phyloP scores from a whole-genome alignment of 352 stramenopile genomes.

The Globisporangium carolinianum region DNA sequence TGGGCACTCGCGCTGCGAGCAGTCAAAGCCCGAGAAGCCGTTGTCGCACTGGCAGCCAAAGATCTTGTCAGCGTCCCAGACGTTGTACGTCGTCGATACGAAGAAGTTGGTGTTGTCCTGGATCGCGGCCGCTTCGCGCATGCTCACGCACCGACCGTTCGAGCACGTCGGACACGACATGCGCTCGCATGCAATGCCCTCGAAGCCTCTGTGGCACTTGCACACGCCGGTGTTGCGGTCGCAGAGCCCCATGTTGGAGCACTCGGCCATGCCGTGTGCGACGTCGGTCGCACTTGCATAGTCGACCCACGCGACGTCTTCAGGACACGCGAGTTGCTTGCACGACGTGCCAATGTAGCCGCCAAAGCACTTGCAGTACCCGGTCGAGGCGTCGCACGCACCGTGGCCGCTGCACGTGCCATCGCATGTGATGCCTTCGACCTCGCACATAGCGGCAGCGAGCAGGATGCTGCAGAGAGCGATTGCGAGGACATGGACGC shows the following conservation, averaged over 20 bases:
- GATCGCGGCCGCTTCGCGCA: conserved; percentile 51
- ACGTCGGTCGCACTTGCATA: conserved; percentile 39
- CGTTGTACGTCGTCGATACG: conserved; percentile 39
- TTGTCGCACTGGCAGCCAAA: conserved; percentile 73
- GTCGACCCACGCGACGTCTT: conserved; percentile 52
- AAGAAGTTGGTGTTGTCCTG: conserved; percentile 70
- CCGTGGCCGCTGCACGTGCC: conserved; percentile 83
- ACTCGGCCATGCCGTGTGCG: conserved; percentile 81
- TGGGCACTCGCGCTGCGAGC: conserved; percentile 45
- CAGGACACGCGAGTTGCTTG: conserved; percentile 40
- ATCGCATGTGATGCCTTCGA: conserved; percentile 30
- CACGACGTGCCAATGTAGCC: conserved; percentile 69
- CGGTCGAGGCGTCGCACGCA: conserved; percentile 34
- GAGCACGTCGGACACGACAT: conserved; percentile 52
- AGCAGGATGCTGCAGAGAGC: neutral
- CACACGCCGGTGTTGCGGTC: conserved; percentile 62
- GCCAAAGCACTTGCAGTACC: conserved; percentile 76
- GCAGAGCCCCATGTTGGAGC: conserved; percentile 80
- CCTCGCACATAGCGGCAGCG: neutral
- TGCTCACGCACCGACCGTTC: conserved; percentile 63
- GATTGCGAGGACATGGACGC: neutral
- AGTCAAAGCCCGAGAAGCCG: conserved; percentile 58
- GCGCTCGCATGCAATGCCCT: conserved; percentile 71
- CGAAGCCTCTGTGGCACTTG: conserved; percentile 47
- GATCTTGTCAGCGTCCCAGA: conserved; percentile 76